phyloP scores from a whole-genome alignment of 805 yeast species.

The Zygotorulaspora sp. region DNA sequence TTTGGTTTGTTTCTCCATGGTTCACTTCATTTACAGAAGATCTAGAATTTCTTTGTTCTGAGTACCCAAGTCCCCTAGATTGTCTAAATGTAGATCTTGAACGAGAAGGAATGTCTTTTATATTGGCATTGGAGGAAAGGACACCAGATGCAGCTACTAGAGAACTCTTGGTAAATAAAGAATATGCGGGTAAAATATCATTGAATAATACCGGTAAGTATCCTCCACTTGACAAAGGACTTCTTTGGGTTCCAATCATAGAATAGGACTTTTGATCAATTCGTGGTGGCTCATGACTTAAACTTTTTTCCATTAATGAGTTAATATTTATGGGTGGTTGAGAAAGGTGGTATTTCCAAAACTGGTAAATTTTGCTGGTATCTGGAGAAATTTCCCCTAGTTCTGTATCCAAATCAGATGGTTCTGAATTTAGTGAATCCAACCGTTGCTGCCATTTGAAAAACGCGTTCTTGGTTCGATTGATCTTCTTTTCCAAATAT shows the following conservation, averaged over 20 bases:
- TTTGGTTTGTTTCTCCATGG: slow-evolving; percentile 10
- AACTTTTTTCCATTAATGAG: slow-evolving; percentile 59
- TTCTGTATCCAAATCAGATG: slow-evolving; percentile 27
- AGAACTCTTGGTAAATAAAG: slow-evolving; percentile 49
- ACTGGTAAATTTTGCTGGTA: slow-evolving; percentile 28
- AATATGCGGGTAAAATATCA: slow-evolving; percentile 49
- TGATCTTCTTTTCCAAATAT: slow-evolving; percentile 61
- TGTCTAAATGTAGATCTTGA: slow-evolving; percentile 25
- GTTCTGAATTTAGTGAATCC: slow-evolving; percentile 23
- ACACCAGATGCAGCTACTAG: slow-evolving; percentile 53
- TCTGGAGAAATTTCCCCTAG: slow-evolving; percentile 33
- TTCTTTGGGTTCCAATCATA: slow-evolving; percentile 44
- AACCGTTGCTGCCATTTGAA: slow-evolving; percentile 79
- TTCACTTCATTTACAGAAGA: neutral
- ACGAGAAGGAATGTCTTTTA: slow-evolving; percentile 11
- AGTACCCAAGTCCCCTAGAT: slow-evolving; percentile 14
- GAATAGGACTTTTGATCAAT: slow-evolving; percentile 26
- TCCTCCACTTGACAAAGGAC: slow-evolving; percentile 58
- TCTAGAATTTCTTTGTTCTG: slow-evolving; percentile 11
- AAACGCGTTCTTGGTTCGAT: slow-evolving; percentile 65
- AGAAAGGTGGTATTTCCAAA: slow-evolving; percentile 29
- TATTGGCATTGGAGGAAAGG: slow-evolving; percentile 9
- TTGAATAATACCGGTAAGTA: slow-evolving; percentile 64
- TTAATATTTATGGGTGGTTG: slow-evolving; percentile 44
- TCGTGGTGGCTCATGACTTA: slow-evolving; percentile 56